These are phyloP conservation scores for Cutaneotrichosporon sp. DNA, from an alignment of 1,284 basidiomycete genomes.

Conservation along the genomic window DNA sequence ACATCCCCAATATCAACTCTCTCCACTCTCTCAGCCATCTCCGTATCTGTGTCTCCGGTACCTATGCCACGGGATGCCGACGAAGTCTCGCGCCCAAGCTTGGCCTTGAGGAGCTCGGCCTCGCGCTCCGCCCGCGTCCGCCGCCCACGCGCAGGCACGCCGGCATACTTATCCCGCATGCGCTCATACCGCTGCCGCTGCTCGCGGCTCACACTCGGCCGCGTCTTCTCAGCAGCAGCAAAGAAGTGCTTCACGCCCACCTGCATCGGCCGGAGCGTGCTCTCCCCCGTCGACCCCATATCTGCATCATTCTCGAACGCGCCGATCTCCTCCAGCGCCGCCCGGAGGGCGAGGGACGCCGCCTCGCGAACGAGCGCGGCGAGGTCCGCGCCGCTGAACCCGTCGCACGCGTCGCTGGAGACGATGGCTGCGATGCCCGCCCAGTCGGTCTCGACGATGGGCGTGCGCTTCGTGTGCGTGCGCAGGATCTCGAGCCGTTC, in stretches of 20 bases:
- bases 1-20: background rate
- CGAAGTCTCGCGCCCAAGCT: background rate
- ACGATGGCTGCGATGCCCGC: conserved; percentile 42
- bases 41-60: too few species aligned
- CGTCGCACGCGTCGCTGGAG: conserved; percentile 60
- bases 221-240: conserved; percentile 71
- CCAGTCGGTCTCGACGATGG: conserved; percentile 54
- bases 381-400: conserved; percentile 85
- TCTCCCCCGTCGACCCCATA: conserved; percentile 14
- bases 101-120: conserved; percentile 7
- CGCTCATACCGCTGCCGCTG: conserved; percentile 79
- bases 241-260: conserved; percentile 63
- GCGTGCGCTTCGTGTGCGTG: conserved; percentile 67
- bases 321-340: conserved; percentile 63
- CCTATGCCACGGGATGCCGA: too few species aligned
- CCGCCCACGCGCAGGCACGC: conserved; percentile 51
- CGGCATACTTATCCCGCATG: conserved; percentile 73
- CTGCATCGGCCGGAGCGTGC: conserved; percentile 46
- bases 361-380: conserved; percentile 84
- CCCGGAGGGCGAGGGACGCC: conserved; percentile 73
- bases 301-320: conserved; percentile 53
- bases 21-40: too few species aligned
- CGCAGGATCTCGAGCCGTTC: conserved; percentile 83
- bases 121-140: conserved; percentile 34
- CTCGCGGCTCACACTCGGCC: conserved; percentile 73